Evolutionary conservation across 2,329 filamentous ascomycete genomes (phyloP), one percentile per base, ranked within the genome.

Genomic region (Ambrosiella cleistominuta): DNA sequence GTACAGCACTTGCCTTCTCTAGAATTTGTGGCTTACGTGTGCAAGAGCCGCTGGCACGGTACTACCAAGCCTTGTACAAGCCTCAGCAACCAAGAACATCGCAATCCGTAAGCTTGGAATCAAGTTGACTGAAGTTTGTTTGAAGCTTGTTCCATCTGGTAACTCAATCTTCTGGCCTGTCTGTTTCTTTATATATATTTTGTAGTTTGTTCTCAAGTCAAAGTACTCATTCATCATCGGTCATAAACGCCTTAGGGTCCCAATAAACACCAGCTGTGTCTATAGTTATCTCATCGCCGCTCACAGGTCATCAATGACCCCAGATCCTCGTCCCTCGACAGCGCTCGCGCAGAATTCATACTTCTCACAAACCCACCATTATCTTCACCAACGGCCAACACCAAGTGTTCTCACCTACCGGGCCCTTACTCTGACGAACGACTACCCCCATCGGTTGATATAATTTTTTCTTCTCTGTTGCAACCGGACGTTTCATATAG

Each of bases 21-120:
- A 27, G 45, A 39, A 56, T 42, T 58, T 61, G 53, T 61, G 56
- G 59, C 56, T 58, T 61, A 61, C 59, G 59, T 61, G 59, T 61
- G 59, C 59, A 61, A 35, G 52, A 51, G 27, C 45, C 45, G 27
- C 27, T 27, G 27, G 27, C 27, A 27, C 27, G 27, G 27, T 27
- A 27, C 27, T 3, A 27, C 27, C 27, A 27, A 27, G 27, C 27
- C 27, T 27, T 27, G 27, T 27, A 15, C 44, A 8, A 47, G 27
- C 9, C 15, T 36, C 27, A 51, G 47, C 47, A 27, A 51, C 11
- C 17, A 36, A 51, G 47, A 49, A 49, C 11, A 8, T 27, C 27
- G 4, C 27, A 27, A 27, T 27, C 27, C 27, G 27, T 27, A 27
- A 27, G 27, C 3, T 27, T 27, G 27, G 27, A 27, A 36, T 51